These are phyloP conservation scores for Rhododendron vialii DNA, from an alignment of 148 eudicot genomes.

Conservation along the genomic window DNA sequence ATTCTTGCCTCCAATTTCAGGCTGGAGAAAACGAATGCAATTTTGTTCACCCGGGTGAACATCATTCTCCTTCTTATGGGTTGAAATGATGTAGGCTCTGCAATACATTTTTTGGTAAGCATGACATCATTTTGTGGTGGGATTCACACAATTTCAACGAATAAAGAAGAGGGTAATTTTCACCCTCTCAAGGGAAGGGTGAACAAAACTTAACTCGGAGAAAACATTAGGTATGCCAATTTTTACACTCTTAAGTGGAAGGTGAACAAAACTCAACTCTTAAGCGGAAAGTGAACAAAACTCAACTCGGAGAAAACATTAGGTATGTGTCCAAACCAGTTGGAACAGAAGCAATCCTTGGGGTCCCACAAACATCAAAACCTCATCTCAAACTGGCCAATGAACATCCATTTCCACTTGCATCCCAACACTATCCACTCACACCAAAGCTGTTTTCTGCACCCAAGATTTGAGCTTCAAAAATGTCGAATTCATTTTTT, in stretches of 20 bases:
- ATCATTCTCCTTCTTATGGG: no score
- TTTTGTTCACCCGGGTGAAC: no score
- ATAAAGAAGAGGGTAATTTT: no score
- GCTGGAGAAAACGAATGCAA: not conserved
- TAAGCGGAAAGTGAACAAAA: no score
- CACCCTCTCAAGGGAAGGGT: no score
- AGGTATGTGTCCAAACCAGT: not conserved
- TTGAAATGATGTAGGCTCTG: no score
- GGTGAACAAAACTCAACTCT: no score
- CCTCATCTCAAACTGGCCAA: slow-evolving; percentile 18
- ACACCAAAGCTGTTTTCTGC: not conserved
- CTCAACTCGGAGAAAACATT: not conserved
- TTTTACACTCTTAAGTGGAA: no score
- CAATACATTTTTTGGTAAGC: no score
- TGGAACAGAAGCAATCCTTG: not conserved
- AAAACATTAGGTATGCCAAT: not conserved
- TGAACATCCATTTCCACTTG: not conserved
- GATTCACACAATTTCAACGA: no score
- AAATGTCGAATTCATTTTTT: not conserved
- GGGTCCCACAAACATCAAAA: slow-evolving; percentile 4
- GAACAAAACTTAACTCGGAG: not conserved
- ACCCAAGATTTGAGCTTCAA: slow-evolving; percentile 1
- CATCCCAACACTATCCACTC: not conserved
- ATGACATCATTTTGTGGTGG: no score
- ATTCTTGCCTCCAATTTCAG: not conserved